Base-by-base conservation (phyloP, 306 rosid genomes). In the Fragaria iinumae region DNA sequence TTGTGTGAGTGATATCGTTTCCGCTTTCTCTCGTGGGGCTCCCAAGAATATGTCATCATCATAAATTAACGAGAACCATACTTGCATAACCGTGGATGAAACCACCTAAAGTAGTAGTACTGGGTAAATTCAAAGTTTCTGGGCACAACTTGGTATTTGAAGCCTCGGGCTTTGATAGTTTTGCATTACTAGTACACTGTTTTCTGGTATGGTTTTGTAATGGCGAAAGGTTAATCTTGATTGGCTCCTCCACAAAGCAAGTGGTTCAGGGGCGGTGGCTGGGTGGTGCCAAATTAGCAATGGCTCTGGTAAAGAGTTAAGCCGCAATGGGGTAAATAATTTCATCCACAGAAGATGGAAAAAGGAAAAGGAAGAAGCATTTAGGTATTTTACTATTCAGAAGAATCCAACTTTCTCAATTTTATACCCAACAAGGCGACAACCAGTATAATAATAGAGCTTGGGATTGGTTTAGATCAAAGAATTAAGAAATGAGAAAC, bases 401-500 rank as follows among this genome's bases (percentile, higher is more conserved):
- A 60, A 60, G 20, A 25, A 23, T 60, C 36, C 66, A 60, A 60
- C 8, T 59, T 59, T 59, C 65, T 34, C 34, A 59, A 12, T 59
- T 59, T 32, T 32, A 32, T 32, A 32, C 34, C 34, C 34, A 32
- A 32, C 34, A 32, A 32, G 36, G 36, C 25, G 6, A 50, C 29
- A 50, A 11, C 11, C 32, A 38, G 66, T 12, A 34, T 1, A 18
- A 32, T 71, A 20, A n/a, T 52, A 41, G 23, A 10, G 21, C 4
- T 36, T 12, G 38, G 50, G 76, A 73, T 73, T 11, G 18, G 23
- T 3, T 56, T 57, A 56, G 39, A 57, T 16, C 25, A 39, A 9
- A 73, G 68, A 25, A 39, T 56, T 56, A 73, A 73, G 45, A 21
- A 21, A 74, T 5, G 11, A 44, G 69, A 56, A 56, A 57, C 74